phyloP scores from a whole-genome alignment of 2,329 filamentous ascomycete genomes.

The Hypoxylon sp. region DNA sequence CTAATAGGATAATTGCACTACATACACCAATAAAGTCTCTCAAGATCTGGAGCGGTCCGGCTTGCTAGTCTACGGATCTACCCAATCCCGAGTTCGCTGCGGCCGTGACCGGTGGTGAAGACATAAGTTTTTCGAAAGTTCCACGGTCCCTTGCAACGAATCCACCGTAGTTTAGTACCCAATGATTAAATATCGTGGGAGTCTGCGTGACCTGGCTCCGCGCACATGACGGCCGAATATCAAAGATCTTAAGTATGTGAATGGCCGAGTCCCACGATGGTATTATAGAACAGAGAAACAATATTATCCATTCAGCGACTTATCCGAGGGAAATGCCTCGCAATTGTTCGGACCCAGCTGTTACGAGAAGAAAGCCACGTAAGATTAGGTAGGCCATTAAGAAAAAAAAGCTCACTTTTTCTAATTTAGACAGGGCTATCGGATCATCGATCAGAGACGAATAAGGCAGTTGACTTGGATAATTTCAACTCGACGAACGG shows the following conservation, averaged over 20 bases:
- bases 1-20: conserved; percentile 38
- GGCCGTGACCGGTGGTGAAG: conserved; percentile 34
- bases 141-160: conserved; percentile 45
- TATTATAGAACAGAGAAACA: conserved; percentile 25
- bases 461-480: conserved; percentile 44
- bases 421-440: conserved; percentile 38
- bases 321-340: conserved; percentile 21
- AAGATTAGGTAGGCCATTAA: conserved; percentile 41
- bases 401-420: conserved; percentile 23
- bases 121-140: conserved; percentile 45
- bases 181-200: conserved; percentile 42
- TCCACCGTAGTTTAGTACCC: conserved; percentile 46
- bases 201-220: conserved; percentile 43
- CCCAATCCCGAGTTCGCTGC: conserved; percentile 29
- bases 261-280: conserved; percentile 40
- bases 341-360: conserved; percentile 31
- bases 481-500: conserved; percentile 41
- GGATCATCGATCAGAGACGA: conserved; percentile 40
- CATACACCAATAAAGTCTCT: conserved; percentile 25
- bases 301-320: conserved; percentile 36
- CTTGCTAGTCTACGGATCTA: conserved; percentile 40
- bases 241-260: conserved; percentile 35
- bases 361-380: conserved; percentile 38
- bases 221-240: conserved; percentile 45
- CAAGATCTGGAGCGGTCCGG: conserved; percentile 50